Evolutionary conservation across 1,139 yeast species (phyloP), one percentile per base, ranked within the genome.

Genomic region (Lodderomyces orthopsilosis): DNA sequence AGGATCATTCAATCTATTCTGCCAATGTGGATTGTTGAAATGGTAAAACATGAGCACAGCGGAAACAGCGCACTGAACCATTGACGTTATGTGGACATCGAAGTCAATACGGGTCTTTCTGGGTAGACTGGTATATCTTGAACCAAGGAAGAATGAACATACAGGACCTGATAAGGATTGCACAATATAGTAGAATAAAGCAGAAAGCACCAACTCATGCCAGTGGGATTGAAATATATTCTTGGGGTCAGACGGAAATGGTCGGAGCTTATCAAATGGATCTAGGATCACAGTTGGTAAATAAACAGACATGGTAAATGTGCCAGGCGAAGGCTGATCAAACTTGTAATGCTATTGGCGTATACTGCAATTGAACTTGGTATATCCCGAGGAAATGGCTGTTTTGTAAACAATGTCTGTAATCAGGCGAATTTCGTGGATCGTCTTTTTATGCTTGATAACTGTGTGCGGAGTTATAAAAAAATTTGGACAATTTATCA

Each of bases 71-170:
- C 91, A 78, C 62, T 93, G 97, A 34, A 90, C 74, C 79, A 85
- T 85, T 2, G 98, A 88, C 2, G 90, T 96, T 17, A 86, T 77
- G 62, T 93, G 96, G 53, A 91, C 84, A 60, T 90, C 95, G 57
- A 88, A 88, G 61, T 93, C 91, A 54, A 84, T 61, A 55, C 70
- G 70, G 28, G 77, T 72, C 49, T 79, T 77, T 26, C 55, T 53
- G 27, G 68, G 59, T 45, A 83, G 68, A 8, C 63, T 54, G 8
- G 70, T 71, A 63, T 86, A 85, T 41, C 70, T 55, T 19, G 65
- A 60, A 14, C 81, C 77, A 46, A 81, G 65, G 23, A 75, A 39
- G 19, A 51, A 40, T 2, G 46, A 48, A 45, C 63, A 53, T 6
- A 70, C 13, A 0, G 53, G 44, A 3, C 78, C 75, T 30, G 85